Conservation (phyloP, 169 alveolate species). For the Plasmodium vivax region DNA sequence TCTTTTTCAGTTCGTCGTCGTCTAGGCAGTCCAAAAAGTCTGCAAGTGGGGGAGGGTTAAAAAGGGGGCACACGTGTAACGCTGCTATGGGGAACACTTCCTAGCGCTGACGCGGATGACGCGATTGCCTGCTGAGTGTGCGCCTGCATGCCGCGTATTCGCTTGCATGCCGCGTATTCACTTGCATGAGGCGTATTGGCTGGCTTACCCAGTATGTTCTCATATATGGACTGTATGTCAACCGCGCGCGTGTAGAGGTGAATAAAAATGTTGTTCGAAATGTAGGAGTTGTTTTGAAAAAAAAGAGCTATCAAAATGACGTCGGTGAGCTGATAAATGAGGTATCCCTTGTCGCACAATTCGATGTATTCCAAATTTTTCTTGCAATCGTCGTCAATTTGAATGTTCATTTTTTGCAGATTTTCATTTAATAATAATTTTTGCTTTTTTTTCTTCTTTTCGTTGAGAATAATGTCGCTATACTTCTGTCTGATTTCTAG, state of each 20-base stretch:
- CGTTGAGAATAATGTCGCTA: conserved; percentile 42
- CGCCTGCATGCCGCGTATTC: too few species aligned
- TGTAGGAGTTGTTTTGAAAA: conserved; percentile 63
- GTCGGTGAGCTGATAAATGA: conserved; percentile 63
- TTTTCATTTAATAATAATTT: conserved; percentile 46
- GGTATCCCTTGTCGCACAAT: conserved; percentile 71
- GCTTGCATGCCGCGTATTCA: not conserved
- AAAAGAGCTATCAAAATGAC: conserved; percentile 68
- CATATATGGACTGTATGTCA: conserved; percentile 69
- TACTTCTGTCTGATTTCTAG: conserved; percentile 73
- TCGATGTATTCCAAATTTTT: conserved; percentile 64
- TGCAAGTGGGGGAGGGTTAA: not conserved
- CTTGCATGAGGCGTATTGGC: too few species aligned
- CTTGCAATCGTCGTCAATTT: conserved; percentile 64
- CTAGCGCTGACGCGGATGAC: not conserved
- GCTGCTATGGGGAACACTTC: not conserved
- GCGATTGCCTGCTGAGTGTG: not conserved
- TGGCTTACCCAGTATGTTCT: conserved; percentile 52
- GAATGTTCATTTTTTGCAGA: conserved; percentile 65
- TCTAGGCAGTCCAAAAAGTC: conserved; percentile 58
- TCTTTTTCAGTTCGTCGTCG: conserved; percentile 58
- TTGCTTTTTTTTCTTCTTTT: conserved; percentile 39
- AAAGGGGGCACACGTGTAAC: not conserved
- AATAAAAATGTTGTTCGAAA: conserved; percentile 65
- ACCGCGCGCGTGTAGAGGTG: conserved; percentile 54